A percentile compares a stretch with the other conserved stretches of the same genome.
These are phyloP conservation scores for Blumeriella jaapii DNA, from an alignment of 2,329 filamentous ascomycete genomes.

Conservation along the genomic window DNA sequence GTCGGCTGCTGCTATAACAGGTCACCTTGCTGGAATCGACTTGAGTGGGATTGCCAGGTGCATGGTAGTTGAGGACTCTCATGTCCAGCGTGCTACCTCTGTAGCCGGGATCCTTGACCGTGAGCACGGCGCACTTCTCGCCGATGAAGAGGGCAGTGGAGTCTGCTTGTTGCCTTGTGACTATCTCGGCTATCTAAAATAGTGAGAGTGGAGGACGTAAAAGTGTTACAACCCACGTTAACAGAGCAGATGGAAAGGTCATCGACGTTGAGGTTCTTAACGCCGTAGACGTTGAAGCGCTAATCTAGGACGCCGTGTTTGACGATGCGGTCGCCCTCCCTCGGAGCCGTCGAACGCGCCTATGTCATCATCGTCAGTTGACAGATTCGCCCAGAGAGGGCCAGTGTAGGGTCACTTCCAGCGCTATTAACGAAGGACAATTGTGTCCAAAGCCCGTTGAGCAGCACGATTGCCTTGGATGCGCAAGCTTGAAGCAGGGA, in stretches of 20 bases:
- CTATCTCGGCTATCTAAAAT: conserved; percentile 5
- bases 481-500: background rate
- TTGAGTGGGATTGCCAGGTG: conserved; percentile 40
- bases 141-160: conserved; percentile 34
- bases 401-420: too few species aligned
- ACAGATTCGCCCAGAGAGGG: conserved; percentile 30
- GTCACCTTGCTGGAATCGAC: too few species aligned
- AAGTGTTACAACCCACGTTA: conserved; percentile 35
- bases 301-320: conserved; percentile 35
- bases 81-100: conserved; percentile 59
- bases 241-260: conserved; percentile 30
- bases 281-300: conserved; percentile 30
- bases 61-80: conserved; percentile 57
- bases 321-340: conserved; percentile 58
- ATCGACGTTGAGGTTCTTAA: conserved; percentile 32
- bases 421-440: too few species aligned
- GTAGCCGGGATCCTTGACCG: conserved; percentile 31
- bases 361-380: conserved; percentile 15
- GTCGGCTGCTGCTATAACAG: too few species aligned
- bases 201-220: conserved; percentile 6
- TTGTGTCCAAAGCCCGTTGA: too few species aligned
- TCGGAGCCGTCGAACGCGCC: conserved; percentile 35
- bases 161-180: conserved; percentile 43
- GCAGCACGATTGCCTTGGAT: conserved; percentile 33
- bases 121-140: conserved; percentile 31